phyloP scores from a whole-genome alignment of 2,329 filamentous ascomycete genomes.

The Pestalotiopsis sp. region DNA sequence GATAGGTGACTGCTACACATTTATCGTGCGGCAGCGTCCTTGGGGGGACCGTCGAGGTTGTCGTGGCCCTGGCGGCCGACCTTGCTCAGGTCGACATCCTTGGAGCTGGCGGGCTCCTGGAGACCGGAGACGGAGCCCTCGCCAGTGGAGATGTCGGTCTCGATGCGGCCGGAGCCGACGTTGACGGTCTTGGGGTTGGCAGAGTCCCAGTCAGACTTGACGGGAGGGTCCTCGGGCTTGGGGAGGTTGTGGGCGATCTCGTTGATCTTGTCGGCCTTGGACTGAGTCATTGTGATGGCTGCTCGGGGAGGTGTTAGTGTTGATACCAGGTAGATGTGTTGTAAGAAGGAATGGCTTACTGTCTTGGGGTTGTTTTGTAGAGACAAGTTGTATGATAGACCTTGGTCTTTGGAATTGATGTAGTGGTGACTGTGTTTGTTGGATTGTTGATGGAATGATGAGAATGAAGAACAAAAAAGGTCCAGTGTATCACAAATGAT shows the following conservation, averaged over 20 bases:
- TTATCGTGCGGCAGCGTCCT: slow-evolving; percentile 51
- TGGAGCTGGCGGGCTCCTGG: slow-evolving; percentile 61
- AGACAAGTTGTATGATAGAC: neutral
- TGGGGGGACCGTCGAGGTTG: slow-evolving; percentile 55
- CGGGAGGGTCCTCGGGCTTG: slow-evolving; percentile 76
- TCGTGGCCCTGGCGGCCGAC: slow-evolving; percentile 69
- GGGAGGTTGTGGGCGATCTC: slow-evolving; percentile 73
- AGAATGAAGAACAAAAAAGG: neutral
- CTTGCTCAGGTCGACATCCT: slow-evolving; percentile 56
- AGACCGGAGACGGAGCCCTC: slow-evolving; percentile 53
- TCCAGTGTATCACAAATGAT: neutral
- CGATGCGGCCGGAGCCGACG: slow-evolving; percentile 64
- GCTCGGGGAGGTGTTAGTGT: neutral
- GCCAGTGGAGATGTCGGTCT: slow-evolving; percentile 56
- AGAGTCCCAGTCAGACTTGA: slow-evolving; percentile 79
- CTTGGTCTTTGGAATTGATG: neutral
- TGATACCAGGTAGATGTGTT: neutral
- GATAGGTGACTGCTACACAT: neutral
- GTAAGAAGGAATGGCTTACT: neutral
- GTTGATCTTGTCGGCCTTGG: slow-evolving; percentile 68
- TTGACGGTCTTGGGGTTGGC: slow-evolving; percentile 70
- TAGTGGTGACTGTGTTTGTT: neutral
- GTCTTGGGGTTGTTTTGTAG: neutral
- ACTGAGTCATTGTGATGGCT: slow-evolving; percentile 40
- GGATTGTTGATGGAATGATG: neutral